Base-by-base conservation (phyloP, 345 rosid species). In the Eucalyptus polybractea region DNA sequence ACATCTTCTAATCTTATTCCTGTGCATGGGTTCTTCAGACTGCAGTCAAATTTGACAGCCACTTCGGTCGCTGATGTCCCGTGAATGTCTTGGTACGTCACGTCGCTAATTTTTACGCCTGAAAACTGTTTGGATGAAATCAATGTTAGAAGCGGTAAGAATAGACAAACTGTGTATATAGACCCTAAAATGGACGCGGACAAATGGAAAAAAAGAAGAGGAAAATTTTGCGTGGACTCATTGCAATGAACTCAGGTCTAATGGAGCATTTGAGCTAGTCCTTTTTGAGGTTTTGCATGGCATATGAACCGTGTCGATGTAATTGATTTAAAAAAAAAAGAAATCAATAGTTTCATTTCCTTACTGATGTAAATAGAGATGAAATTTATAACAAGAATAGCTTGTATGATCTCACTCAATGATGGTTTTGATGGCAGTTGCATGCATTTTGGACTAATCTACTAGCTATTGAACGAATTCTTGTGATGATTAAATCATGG, bases 41-140 rank as follows among this genome's bases (percentile, higher is more conserved):
- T 97, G 44, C 99, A 97, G 87, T 96, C 96, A 31, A 97, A 94
- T 88, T 86, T 92, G 91, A 94, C 91, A 13, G 96, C 99, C 14
- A 95, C 94, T 88, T 92, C 88, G 0, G 94, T 94, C 11, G 92
- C 95, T 3, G 98, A 97, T 24, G 95, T 94, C 65, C 99, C 99
- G 1, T 91, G 94, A 42, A 96, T 95, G 86, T 95, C 92, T 62
- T 92, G 80, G 88, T 94, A 96, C 10, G 94, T 95, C 67, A 97
- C 94, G 11, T 93, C 92, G 14, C 95, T 94, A 24, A 97, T 90
- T 90, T 92, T 88, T 15, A 96, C 95, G 3, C 97, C 97, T 10
- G 98, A 97, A 53, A 44, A 95, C 98, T 96, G 65, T 60, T 87
- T 40, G 29, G 58, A 54, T 56, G 37, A 86, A 49, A 49, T 25